Percentiles rank a stretch among this genome's conserved stretches.
Evolutionary conservation across 148 eudicot genomes (phyloP).

Genomic region (Spergularia bocconei): DNA sequence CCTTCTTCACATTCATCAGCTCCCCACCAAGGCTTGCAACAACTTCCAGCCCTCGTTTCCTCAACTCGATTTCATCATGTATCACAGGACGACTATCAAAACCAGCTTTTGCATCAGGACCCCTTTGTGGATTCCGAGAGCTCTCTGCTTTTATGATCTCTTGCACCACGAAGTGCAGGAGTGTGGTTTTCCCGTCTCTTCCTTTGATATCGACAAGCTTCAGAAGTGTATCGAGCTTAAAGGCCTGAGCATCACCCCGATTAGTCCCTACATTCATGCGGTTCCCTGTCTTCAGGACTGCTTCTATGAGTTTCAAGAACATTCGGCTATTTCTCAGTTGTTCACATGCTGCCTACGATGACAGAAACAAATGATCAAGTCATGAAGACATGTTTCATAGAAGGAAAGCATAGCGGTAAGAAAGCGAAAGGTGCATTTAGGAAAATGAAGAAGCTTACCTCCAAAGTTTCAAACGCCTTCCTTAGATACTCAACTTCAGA

Average conservation of each 20-base stretch:
- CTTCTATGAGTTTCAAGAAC: constrained; percentile 83
- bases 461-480: constrained; percentile 66
- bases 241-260: constrained; percentile 85
- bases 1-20: constrained; percentile 74
- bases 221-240: constrained; percentile 92
- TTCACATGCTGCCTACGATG: constrained; percentile 62
- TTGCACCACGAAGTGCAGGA: constrained; percentile 87
- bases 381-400: background rate
- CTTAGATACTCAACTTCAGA: constrained; percentile 78
- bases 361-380: background rate
- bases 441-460: constrained; percentile 40
- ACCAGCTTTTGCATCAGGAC: constrained; percentile 12
- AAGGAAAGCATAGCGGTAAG: too few relatives aligned
- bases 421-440: background rate
- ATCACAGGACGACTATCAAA: constrained; percentile 21
- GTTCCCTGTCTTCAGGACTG: constrained; percentile 87
- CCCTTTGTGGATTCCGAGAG: constrained; percentile 32
- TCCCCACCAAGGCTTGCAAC: constrained; percentile 71
- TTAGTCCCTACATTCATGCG: constrained; percentile 90
- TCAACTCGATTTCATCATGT: constrained; percentile 49
- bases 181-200: constrained; percentile 78
- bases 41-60: constrained; percentile 70
- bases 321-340: constrained; percentile 78
- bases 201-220: constrained; percentile 85
- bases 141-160: constrained; percentile 75